Percentiles rank a stretch among this genome's conserved stretches.
These are phyloP conservation scores for Vigna angularis DNA, from an alignment of 306 rosid species.

Conservation along the genomic window DNA sequence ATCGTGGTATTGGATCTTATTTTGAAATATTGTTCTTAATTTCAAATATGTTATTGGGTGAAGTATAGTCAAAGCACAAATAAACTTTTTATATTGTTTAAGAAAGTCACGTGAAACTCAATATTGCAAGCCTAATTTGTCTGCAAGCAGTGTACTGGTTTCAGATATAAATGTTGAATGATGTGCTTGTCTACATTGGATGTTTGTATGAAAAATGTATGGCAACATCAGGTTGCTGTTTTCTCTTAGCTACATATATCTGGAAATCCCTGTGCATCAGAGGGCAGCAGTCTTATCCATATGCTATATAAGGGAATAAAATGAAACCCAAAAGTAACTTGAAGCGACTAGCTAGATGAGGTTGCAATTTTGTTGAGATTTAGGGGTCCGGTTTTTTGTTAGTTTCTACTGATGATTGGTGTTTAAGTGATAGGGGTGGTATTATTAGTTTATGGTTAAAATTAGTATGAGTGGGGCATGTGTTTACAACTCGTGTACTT, in stretches of 20 bases:
- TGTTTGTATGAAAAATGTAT: background rate
- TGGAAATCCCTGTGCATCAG: background rate
- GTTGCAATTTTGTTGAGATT: too few relatives aligned
- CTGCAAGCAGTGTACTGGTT: background rate
- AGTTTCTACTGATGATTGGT: conserved; percentile 25
- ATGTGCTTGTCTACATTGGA: background rate
- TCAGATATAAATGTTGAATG: background rate
- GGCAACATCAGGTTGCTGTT: background rate
- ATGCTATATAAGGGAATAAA: too few relatives aligned
- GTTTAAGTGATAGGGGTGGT: conserved; percentile 4
- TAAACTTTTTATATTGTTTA: background rate
- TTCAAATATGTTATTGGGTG: background rate
- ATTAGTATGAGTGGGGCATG: conserved; percentile 19
- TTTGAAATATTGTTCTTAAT: too few relatives aligned
- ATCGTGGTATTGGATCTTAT: background rate
- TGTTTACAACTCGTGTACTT: background rate
- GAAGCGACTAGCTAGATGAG: too few relatives aligned
- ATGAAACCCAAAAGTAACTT: too few relatives aligned
- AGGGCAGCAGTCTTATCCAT: too few relatives aligned
- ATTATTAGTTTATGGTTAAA: conserved; percentile 23
- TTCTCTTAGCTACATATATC: background rate
- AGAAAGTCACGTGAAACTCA: background rate
- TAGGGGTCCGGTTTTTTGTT: too few relatives aligned
- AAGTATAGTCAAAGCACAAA: background rate
- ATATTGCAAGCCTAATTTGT: background rate